Evolutionary conservation across 2,329 filamentous ascomycete genomes (phyloP).

Genomic region (Didymella arachidicola): DNA sequence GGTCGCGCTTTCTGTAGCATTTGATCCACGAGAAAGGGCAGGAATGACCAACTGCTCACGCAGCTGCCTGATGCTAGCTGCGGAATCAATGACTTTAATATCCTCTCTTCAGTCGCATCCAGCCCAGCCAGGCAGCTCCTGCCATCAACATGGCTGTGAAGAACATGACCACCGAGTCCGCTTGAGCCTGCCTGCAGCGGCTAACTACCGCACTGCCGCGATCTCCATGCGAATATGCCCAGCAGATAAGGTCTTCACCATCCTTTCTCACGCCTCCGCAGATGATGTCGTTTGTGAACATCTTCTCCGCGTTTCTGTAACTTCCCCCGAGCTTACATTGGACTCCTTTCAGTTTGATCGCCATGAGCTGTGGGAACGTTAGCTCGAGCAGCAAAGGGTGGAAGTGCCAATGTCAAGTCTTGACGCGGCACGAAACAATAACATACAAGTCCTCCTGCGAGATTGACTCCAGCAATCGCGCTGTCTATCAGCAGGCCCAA

Average conservation of each 20-base stretch:
- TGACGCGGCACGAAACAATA: too few species aligned
- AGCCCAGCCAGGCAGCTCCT: background rate
- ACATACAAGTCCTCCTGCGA: slow-evolving; percentile 35
- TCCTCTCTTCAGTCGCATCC: slow-evolving; percentile 3
- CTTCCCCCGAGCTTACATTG: too few species aligned
- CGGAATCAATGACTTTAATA: background rate
- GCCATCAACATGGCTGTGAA: slow-evolving; percentile 27
- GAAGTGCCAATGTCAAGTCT: too few species aligned
- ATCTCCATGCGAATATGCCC: too few species aligned
- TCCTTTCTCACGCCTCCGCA: slow-evolving; percentile 21
- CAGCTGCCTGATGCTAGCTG: background rate
- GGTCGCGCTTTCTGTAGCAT: background rate
- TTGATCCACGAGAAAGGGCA: background rate
- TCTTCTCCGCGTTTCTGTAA: too few species aligned
- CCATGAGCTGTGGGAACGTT: slow-evolving; percentile 25
- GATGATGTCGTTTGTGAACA: slow-evolving; percentile 15
- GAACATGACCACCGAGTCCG: slow-evolving; percentile 41
- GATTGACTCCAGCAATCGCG: slow-evolving; percentile 20
- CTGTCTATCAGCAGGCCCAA: slow-evolving; percentile 26
- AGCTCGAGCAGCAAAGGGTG: background rate
- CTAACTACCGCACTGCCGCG: background rate
- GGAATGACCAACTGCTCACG: background rate
- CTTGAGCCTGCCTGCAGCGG: slow-evolving; percentile 32
- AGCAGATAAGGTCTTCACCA: too few species aligned
- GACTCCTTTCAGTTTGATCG: slow-evolving; percentile 29